Conservation (phyloP, 768 basidiomycete species). For the Phylloporus scabripes region DNA sequence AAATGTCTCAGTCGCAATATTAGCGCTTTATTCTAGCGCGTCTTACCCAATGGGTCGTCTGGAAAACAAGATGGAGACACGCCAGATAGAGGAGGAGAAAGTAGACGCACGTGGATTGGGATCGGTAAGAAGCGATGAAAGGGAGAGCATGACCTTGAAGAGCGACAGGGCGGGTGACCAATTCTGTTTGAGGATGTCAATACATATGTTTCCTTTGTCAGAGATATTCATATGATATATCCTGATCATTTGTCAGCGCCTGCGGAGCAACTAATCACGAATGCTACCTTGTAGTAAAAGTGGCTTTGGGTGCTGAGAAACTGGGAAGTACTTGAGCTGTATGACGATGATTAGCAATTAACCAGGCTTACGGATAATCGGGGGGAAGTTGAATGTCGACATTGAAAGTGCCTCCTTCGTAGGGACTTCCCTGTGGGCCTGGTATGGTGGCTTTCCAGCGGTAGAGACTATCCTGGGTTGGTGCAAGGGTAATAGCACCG, state of each 20-base stretch:
- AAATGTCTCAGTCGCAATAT: not conserved
- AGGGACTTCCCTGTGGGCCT: constrained; percentile 77
- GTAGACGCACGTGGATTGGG: constrained; percentile 78
- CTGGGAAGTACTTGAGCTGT: constrained; percentile 31
- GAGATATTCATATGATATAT: constrained; percentile 92
- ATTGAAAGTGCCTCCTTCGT: constrained; percentile 73
- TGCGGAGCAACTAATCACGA: not conserved
- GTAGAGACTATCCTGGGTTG: constrained; percentile 60
- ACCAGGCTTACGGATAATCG: constrained; percentile 65
- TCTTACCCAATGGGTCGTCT: constrained; percentile 70
- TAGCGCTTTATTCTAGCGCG: not conserved
- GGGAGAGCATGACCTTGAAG: constrained; percentile 90
- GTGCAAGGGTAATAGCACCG: constrained; percentile 63
- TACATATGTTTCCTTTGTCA: constrained; percentile 72
- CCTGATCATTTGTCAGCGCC: constrained; percentile 31
- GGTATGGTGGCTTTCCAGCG: constrained; percentile 75
- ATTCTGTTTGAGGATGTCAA: constrained; percentile 88
- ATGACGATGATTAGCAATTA: not conserved
- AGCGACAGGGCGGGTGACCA: constrained; percentile 94
- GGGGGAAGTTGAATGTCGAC: constrained; percentile 58
- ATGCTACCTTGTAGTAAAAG: constrained; percentile 64
- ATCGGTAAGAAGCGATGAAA: constrained; percentile 89
- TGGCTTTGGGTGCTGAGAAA: constrained; percentile 75
- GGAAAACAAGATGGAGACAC: constrained; percentile 8
- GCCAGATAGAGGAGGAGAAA: not conserved